Evolutionary conservation across 345 rosid species (phyloP), one percentile per base, ranked within the genome.

Genomic region (Brassica juncea): DNA sequence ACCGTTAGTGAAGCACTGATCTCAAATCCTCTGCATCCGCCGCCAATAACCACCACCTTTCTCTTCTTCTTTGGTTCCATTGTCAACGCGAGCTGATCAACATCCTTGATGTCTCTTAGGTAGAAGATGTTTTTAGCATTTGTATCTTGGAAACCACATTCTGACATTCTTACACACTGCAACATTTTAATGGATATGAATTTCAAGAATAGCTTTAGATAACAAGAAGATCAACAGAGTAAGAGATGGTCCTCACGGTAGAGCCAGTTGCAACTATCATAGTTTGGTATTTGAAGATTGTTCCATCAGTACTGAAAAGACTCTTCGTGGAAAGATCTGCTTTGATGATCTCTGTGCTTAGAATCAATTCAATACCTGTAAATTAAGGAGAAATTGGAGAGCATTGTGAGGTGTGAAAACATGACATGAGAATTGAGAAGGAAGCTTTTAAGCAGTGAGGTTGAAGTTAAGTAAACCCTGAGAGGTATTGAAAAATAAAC

Each of bases 261-360:
- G 95, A 91, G 70, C 98, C 98, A 25, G 98, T 94, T 21, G 98
- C 97, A 58, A 89, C 83, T 25, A 92, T 54, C 85, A 94, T 72
- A 79, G 66, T 81, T 31, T 94, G 80, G 77, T 85, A 94, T 76
- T 84, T 90, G 84, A 85, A 90, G 70, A 73, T 73, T 68, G 76
- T 75, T 34, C 91, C 97, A 83, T 84, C 82, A 1, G 85, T 85
- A 77, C 88, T 91, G 15, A 79, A 49, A 23, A 94, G 92, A 61
- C 84, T 82, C 85, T 88, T 88, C 12, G 86, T 30, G 71, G 87
- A 81, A 81, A 94, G 88, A 85, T 94, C 93, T 37, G 89, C 97
- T 82, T 86, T 86, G 52, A 90, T 87, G 47, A 94, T 88, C 81
- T 88, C 91, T 9, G 96, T 90, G 77, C 83, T 82, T 21, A 89